Percentiles rank a stretch among this genome's conserved stretches.
phyloP scores from a whole-genome alignment of 2,329 filamentous ascomycete species.

The Colletotrichum caudatum region DNA sequence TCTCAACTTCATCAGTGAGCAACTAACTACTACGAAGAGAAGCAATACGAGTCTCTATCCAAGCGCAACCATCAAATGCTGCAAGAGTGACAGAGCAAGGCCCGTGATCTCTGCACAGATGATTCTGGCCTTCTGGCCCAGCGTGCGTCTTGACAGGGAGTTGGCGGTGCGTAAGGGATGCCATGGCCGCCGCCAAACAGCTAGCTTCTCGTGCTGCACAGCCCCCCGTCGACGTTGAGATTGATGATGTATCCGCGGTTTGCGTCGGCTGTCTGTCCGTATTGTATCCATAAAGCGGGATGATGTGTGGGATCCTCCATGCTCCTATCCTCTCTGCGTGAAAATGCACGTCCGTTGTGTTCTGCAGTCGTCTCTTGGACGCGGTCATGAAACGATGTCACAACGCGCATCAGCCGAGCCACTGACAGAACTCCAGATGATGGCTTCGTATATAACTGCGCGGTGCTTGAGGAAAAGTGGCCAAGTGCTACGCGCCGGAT shows the following conservation, averaged over 20 bases:
- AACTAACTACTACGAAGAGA: neutral
- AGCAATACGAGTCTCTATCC: neutral
- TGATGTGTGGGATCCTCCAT: neutral
- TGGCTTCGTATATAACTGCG: constrained; percentile 20
- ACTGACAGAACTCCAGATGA: constrained; percentile 21
- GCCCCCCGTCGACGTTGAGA: no score
- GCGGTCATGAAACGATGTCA: constrained; percentile 26
- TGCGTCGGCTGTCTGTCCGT: no score
- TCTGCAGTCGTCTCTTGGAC: constrained; percentile 2
- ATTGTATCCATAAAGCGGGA: no score
- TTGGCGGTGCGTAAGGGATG: neutral
- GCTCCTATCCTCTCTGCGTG: neutral
- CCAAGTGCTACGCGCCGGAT: no score
- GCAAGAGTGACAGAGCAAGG: neutral
- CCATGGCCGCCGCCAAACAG: neutral
- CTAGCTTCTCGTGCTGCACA: neutral
- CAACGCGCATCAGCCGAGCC: constrained; percentile 12
- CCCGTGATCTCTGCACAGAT: constrained; percentile 11
- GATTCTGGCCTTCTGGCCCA: neutral
- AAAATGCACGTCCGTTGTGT: neutral
- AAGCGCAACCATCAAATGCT: neutral
- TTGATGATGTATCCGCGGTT: neutral
- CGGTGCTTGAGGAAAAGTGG: no score
- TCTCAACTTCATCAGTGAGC: neutral
- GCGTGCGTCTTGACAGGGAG: neutral